phyloP scores from a whole-genome alignment of 345 rosid genomes.

The Gossypium anomalum region DNA sequence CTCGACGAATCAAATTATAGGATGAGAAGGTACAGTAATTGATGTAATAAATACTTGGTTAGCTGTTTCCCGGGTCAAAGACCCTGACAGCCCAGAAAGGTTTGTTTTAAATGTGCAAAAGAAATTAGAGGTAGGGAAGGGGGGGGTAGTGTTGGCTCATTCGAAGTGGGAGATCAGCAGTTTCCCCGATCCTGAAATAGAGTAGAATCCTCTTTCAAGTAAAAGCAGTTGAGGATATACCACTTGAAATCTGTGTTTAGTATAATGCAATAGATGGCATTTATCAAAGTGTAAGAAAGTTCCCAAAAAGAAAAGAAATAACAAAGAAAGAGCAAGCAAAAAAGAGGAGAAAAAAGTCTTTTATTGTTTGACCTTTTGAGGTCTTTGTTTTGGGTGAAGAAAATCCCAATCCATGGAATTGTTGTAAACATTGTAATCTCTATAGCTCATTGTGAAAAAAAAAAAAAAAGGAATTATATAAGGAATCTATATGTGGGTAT shows the following conservation, averaged over 20 bases:
- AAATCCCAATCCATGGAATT: conserved; percentile 35
- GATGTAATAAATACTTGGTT: conserved; percentile 28
- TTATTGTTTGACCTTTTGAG: conserved; percentile 25
- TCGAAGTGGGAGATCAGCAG: conserved; percentile 90
- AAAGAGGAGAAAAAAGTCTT: neutral
- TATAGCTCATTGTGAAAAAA: conserved; percentile 18
- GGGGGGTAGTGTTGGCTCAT: conserved; percentile 66
- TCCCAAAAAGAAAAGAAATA: conserved; percentile 3
- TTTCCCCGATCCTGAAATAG: conserved; percentile 24
- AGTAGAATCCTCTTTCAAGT: conserved; percentile 29
- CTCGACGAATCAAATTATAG: conserved; percentile 20
- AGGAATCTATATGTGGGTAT: neutral
- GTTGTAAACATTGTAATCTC: conserved; percentile 50
- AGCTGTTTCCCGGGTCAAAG: conserved; percentile 50
- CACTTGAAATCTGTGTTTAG: conserved; percentile 24
- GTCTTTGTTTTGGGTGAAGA: conserved; percentile 31
- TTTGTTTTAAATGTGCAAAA: conserved; percentile 23
- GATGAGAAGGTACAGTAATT: conserved; percentile 17
- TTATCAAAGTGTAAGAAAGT: conserved; percentile 25
- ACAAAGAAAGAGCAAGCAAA: neutral
- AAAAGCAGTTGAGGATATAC: conserved; percentile 29
- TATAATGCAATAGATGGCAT: conserved; percentile 22
- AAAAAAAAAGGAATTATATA: neutral
- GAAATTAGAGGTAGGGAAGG: conserved; percentile 10
- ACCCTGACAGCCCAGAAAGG: conserved; percentile 35